Evolutionary conservation across 2,329 filamentous ascomycete genomes (phyloP), one percentile per base, ranked within the genome.

Genomic region (Trichoderma sp.): DNA sequence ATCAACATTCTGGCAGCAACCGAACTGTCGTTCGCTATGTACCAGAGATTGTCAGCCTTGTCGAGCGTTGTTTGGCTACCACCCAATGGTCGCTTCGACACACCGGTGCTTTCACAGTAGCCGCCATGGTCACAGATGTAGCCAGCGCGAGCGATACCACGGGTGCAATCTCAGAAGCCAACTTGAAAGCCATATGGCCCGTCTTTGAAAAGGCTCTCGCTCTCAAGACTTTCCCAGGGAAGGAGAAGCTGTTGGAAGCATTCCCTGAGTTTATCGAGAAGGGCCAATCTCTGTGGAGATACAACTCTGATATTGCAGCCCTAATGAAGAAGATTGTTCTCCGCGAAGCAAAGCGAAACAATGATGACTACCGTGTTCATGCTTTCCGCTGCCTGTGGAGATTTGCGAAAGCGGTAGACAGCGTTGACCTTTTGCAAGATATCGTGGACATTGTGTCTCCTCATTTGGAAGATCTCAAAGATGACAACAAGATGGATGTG

Each of bases 81-180:
- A 90, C 94, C 2, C 94, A 94, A 80, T 99, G 97, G 97, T 92
- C 92, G 2, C 90, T 98, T 75, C 97, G 97, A 83, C 96, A 98
- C 80, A 94, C 94, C 0, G 93, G 93, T 9, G 95, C 95, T 8
- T 91, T 97, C 75, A 91, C 95, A 0, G 90, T 96, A 11, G 94
- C 94, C 1, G 93, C 94, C 63, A 91, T 93, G 74, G 89, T 95
- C 14, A 88, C 88, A 24, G 91, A 93, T 1, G 89, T 95, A 3
- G 89, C 89, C 35, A 86, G 87, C 14, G 90, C 90, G 24, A 88
- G 89, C 68, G 88, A 89, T 12, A 84, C 86, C 68, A 86, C 88
- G 6, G 90, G 89, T 0, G 88, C 90, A 60, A 90, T 94, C 71
- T 90, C 89, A 76, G 87, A 89, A 21, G 81, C 87, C 3, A 91